A percentile compares a stretch with the other conserved stretches of the same genome.
These are phyloP conservation scores for Arabidopsis arenosa DNA, from an alignment of 345 rosid species.

Conservation along the genomic window DNA sequence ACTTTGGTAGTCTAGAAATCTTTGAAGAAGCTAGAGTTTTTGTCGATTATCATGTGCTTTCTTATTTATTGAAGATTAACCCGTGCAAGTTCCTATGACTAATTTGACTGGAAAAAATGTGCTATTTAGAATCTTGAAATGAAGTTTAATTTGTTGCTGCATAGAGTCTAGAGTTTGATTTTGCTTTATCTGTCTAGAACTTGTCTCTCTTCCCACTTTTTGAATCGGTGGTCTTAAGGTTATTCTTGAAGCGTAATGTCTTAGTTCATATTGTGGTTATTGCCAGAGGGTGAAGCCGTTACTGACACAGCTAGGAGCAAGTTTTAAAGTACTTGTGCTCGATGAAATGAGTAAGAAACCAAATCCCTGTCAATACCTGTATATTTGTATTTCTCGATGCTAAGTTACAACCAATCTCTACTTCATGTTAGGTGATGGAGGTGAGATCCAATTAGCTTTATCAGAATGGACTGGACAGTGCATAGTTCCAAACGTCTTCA, in stretches of 20 bases:
- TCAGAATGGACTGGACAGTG: conserved; percentile 63
- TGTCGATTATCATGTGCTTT: not conserved
- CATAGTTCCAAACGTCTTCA: conserved; percentile 73
- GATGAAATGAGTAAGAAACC: conserved; percentile 42
- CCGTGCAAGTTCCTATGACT: not conserved
- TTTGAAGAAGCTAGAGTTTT: not conserved
- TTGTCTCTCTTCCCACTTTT: no score
- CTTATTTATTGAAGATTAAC: not conserved
- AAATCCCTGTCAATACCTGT: not conserved
- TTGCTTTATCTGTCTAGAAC: not conserved
- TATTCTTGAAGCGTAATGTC: not conserved
- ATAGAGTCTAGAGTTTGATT: not conserved
- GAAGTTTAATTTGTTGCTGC: not conserved
- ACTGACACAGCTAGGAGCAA: conserved; percentile 41
- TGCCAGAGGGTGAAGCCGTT: conserved; percentile 48
- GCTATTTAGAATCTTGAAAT: not conserved
- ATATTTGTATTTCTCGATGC: not conserved
- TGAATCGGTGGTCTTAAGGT: not conserved
- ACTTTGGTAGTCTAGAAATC: not conserved
- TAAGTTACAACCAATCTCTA: not conserved
- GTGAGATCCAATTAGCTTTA: conserved; percentile 56
- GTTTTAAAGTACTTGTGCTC: conserved; percentile 40
- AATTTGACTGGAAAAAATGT: not conserved
- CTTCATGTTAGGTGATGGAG: conserved; percentile 42
- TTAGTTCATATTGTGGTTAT: conserved; percentile 56